Evolutionary conservation across 495 filamentous ascomycete species (phyloP), one percentile per base, ranked within the genome.

Genomic region (Daldinia caldariorum): DNA sequence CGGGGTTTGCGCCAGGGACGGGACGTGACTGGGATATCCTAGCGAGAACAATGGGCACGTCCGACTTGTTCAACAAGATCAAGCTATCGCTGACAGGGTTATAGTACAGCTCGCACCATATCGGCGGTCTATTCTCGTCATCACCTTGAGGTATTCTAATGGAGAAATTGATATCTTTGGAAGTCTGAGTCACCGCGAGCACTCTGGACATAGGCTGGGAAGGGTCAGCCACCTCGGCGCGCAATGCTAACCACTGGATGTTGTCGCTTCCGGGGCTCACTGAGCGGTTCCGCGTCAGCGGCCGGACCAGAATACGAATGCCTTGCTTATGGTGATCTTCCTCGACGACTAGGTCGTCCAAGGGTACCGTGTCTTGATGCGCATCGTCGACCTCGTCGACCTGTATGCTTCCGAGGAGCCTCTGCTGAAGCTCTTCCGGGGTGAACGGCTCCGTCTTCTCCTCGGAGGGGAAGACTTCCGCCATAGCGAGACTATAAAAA

Each of bases 361-460:
- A 73, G 20, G 82, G 78, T 7, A 83, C 72, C 39, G 79, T 72
- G 41, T 72, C 74, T 18, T 76, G 63, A 13, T 70, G 66, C 18
- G 74, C 76, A 71, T 76, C 71, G 31, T 73, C 62, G 39, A 78
- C 70, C 55, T 76, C 78, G 58, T 78, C 73, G 45, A 76, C 69
- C 47, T 72, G 67, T 60, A 80, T 67, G 59, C 69, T 70, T 39
- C 74, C 75, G 31, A 62, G 65, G 55, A 81, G 71, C 57, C 81
- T 79, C 32, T 78, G 75, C 32, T 80, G 76, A 62, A 84, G 79
- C 59, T 85, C 82, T 37, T 82, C 80, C 53, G 83, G 74, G 38
- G 83, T 84, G 65, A 85, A 83, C 22, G 81, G 80, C 70, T 85
- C 81, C 47, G 83, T 85, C 73, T 79, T 83, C 74, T 83, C 79